phyloP scores from a whole-genome alignment of 1,139 yeast genomes.

The Diutina sp. region DNA sequence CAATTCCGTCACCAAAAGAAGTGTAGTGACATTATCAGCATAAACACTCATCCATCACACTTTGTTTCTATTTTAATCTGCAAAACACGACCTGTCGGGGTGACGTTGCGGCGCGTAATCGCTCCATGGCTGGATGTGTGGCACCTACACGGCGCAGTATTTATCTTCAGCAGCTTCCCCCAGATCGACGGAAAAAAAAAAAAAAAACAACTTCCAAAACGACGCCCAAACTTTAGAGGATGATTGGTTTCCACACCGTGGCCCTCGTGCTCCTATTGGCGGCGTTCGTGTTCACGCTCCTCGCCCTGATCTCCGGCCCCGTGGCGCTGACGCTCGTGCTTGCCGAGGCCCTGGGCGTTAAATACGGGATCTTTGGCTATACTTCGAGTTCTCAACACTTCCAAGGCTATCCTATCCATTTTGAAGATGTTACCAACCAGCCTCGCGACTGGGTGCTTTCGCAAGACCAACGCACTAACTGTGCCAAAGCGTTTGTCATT shows the following conservation, averaged over 20 bases:
- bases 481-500: constrained; percentile 7
- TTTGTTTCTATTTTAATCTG: too few relatives aligned
- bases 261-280: constrained; percentile 17
- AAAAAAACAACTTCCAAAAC: not conserved
- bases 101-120: not conserved
- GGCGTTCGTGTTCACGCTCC: constrained; percentile 33
- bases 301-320: constrained; percentile 41
- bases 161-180: not conserved
- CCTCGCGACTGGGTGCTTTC: constrained; percentile 5
- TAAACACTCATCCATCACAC: too few relatives aligned
- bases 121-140: not conserved
- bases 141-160: not conserved
- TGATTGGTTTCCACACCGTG: constrained; percentile 13
- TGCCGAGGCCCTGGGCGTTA: constrained; percentile 10
- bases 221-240: not conserved
- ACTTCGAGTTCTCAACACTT: constrained; percentile 13
- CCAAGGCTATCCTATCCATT: constrained; percentile 18
- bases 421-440: constrained; percentile 3
- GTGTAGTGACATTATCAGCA: too few relatives aligned
- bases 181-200: too few relatives aligned
- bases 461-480: constrained; percentile 5
- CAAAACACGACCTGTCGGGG: not conserved
- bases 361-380: constrained; percentile 9
- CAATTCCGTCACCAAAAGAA: too few relatives aligned
- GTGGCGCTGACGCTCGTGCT: constrained; percentile 24